These are phyloP conservation scores for Geotrichum australiense DNA, from an alignment of 1,139 yeast species.

Conservation along the genomic window DNA sequence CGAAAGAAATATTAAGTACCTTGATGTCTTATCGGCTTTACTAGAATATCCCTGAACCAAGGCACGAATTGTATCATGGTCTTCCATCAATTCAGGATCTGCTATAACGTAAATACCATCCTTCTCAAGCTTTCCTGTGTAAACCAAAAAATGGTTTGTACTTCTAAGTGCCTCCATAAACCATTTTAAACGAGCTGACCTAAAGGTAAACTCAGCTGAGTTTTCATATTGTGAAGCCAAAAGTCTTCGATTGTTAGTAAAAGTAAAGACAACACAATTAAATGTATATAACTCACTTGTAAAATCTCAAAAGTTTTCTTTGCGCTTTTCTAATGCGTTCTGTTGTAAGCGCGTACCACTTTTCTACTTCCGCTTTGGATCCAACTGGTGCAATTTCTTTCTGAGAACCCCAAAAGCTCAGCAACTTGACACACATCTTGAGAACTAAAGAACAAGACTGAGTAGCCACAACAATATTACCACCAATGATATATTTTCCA, in stretches of 20 bases:
- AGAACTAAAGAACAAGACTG: constrained; percentile 56
- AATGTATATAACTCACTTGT: constrained; percentile 29
- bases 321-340: constrained; percentile 82
- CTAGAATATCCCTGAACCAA: constrained; percentile 33
- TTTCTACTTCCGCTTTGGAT: constrained; percentile 50
- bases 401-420: constrained; percentile 66
- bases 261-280: background rate
- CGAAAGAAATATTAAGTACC: constrained; percentile 67
- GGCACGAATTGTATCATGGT: constrained; percentile 36
- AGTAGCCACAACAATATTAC: constrained; percentile 74
- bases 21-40: background rate
- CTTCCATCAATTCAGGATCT: constrained; percentile 45
- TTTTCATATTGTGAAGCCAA: constrained; percentile 70
- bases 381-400: constrained; percentile 45
- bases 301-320: constrained; percentile 75
- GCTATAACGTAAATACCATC: constrained; percentile 42
- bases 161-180: constrained; percentile 53
- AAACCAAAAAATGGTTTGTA: constrained; percentile 68
- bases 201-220: constrained; percentile 60
- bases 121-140: constrained; percentile 7
- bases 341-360: constrained; percentile 75
- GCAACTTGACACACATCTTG: constrained; percentile 60
- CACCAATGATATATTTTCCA: constrained; percentile 70
- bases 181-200: constrained; percentile 41
- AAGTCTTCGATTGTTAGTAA: constrained; percentile 32